Conservation (phyloP, 352 stramenopile species). For the Phytopythium aichiense region DNA sequence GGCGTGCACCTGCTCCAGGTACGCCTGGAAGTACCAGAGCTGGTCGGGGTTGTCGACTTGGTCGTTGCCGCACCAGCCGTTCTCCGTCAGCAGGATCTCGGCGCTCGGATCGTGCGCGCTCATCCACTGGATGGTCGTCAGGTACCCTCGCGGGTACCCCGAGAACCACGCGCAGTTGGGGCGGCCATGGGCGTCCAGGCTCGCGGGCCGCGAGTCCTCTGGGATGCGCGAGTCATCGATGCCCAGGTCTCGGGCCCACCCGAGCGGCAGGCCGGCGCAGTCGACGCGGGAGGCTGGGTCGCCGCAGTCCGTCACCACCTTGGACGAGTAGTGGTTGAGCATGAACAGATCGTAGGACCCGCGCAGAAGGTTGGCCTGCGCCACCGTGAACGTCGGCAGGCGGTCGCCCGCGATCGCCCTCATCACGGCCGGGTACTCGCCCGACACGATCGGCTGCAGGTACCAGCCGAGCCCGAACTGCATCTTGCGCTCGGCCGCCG, state of each 20-base stretch:
- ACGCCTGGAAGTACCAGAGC: conserved; percentile 29
- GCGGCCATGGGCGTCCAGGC: conserved; percentile 10
- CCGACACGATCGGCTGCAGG: conserved; percentile 75
- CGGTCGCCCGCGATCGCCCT: conserved; percentile 55
- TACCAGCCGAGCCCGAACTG: conserved; percentile 90
- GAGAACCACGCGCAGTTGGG: conserved; percentile 25
- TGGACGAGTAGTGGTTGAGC: conserved; percentile 92
- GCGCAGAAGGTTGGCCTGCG: no score
- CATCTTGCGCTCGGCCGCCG: conserved; percentile 69
- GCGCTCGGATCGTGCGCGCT: conserved; percentile 27
- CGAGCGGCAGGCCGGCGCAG: conserved; percentile 21
- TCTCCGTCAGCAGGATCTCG: conserved; percentile 46
- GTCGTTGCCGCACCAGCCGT: conserved; percentile 51
- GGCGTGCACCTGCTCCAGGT: conserved; percentile 23
- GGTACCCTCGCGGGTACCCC: conserved; percentile 35
- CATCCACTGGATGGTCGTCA: conserved; percentile 33
- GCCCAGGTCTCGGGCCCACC: conserved; percentile 32
- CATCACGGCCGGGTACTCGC: conserved; percentile 91
- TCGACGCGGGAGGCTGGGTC: background rate
- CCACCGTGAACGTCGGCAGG: no score
- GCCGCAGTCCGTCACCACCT: conserved; percentile 47
- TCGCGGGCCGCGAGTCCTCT: conserved; percentile 39
- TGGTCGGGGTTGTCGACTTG: conserved; percentile 43
- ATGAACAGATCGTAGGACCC: conserved; percentile 93
- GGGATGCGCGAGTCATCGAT: conserved; percentile 41